These are phyloP conservation scores for Nannizziopsis barbatae DNA, from an alignment of 2,329 filamentous ascomycete species.

Conservation along the genomic window DNA sequence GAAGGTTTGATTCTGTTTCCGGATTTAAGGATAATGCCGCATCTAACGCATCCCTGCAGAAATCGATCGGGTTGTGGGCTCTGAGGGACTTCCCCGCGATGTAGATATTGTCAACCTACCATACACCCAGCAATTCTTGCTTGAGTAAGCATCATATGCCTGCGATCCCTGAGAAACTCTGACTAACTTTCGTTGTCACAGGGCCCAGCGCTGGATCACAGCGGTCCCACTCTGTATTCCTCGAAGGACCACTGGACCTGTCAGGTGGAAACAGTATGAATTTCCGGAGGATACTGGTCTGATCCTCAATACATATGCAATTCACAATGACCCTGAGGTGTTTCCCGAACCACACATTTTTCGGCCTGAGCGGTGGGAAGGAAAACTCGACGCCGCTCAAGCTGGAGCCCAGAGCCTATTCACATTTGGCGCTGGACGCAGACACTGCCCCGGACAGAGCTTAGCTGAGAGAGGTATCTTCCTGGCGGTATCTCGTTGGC, in stretches of 20 bases:
- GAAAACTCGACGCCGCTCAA: slow-evolving; percentile 22
- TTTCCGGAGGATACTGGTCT: slow-evolving; percentile 18
- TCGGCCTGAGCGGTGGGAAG: slow-evolving; percentile 23
- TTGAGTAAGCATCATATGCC: not conserved
- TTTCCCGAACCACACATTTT: slow-evolving; percentile 29
- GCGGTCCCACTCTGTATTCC: slow-evolving; percentile 2
- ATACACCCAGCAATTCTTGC: slow-evolving; percentile 21
- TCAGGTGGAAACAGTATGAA: slow-evolving; percentile 2
- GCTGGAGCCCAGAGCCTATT: slow-evolving; percentile 35
- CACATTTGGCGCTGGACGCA: slow-evolving; percentile 20
- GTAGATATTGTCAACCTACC: slow-evolving; percentile 29
- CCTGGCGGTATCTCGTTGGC: slow-evolving; percentile 38
- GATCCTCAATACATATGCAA: slow-evolving; percentile 41
- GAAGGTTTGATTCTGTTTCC: slow-evolving; percentile 13
- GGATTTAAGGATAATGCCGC: not conserved
- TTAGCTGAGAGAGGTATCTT: slow-evolving; percentile 43
- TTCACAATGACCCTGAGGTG: slow-evolving; percentile 38
- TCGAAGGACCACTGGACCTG: not conserved
- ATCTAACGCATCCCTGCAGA: slow-evolving; percentile 17
- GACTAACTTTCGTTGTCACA: not conserved
- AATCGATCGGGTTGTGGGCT: slow-evolving; percentile 28
- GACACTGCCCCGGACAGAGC: slow-evolving; percentile 32
- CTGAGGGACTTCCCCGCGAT: slow-evolving; percentile 25
- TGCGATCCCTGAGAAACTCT: not conserved
- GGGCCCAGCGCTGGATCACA: slow-evolving; percentile 3